Evolutionary conservation across 768 basidiomycete species (phyloP).

Genomic region (Tulasnella sp.): DNA sequence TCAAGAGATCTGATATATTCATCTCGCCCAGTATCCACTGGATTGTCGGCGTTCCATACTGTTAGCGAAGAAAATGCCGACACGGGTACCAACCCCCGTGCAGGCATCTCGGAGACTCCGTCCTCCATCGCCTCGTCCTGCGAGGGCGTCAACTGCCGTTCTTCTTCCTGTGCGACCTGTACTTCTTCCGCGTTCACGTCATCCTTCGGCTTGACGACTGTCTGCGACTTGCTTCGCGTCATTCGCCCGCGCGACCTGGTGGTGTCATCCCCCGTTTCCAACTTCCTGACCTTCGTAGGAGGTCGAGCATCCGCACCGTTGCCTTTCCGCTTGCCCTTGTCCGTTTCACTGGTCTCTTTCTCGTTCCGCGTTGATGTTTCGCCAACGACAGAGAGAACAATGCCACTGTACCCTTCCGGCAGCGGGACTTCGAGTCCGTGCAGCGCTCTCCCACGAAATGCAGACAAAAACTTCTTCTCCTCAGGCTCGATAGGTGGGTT

Average conservation of each 20-base stretch:
- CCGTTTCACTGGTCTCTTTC: neutral
- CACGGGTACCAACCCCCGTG: constrained; percentile 34
- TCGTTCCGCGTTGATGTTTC: neutral
- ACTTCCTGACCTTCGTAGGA: constrained; percentile 1
- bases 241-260: constrained; percentile 14
- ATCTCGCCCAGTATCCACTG: constrained; percentile 57
- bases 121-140: constrained; percentile 17
- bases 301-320: neutral
- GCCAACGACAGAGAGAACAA: constrained; percentile 37
- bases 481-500: neutral
- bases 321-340: neutral
- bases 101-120: constrained; percentile 8
- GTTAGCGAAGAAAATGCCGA: constrained; percentile 55
- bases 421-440: constrained; percentile 53
- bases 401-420: constrained; percentile 56
- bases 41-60: constrained; percentile 67
- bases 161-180: constrained; percentile 26
- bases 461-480: constrained; percentile 36
- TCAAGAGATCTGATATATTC: constrained; percentile 57
- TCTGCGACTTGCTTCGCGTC: constrained; percentile 20
- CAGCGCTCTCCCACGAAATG: constrained; percentile 67
- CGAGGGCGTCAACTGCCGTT: constrained; percentile 20
- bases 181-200: constrained; percentile 26
- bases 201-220: constrained; percentile 25
- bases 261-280: constrained; percentile 18